A percentile compares a stretch with the other conserved stretches of the same genome.
Conservation (phyloP, 495 filamentous ascomycete genomes). For the Neurospora tetraspora region DNA sequence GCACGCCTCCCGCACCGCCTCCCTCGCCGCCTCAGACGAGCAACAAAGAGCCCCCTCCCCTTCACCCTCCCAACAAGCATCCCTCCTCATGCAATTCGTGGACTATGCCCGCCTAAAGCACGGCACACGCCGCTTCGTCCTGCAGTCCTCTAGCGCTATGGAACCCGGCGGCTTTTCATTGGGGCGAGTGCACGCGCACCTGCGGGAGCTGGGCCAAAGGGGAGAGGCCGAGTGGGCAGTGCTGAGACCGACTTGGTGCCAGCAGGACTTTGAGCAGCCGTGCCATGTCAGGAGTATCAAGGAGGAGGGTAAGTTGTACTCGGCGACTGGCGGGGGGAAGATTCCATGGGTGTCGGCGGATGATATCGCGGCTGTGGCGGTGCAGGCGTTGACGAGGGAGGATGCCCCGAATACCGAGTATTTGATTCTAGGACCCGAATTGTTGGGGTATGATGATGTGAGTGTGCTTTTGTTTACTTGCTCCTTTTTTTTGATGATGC, state of each 20-base stretch:
- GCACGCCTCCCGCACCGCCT: not conserved
- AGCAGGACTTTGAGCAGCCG: slow-evolving; percentile 25
- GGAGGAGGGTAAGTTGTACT: slow-evolving; percentile 34
- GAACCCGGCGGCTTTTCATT: slow-evolving; percentile 24
- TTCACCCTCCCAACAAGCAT: not conserved
- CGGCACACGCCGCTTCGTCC: slow-evolving; percentile 33
- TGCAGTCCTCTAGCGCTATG: slow-evolving; percentile 29
- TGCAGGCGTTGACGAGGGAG: slow-evolving; percentile 28
- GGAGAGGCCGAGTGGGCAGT: slow-evolving; percentile 34
- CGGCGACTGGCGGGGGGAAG: slow-evolving; percentile 32
- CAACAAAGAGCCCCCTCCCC: not conserved
- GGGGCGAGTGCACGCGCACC: slow-evolving; percentile 27
- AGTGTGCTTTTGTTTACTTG: slow-evolving; percentile 2
- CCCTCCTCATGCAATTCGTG: slow-evolving; percentile 27
- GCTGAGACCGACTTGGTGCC: slow-evolving; percentile 37
- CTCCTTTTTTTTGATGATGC: not conserved
- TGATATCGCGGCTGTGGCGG: slow-evolving; percentile 40
- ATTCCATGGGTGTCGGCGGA: slow-evolving; percentile 37
- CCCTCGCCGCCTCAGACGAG: not conserved
- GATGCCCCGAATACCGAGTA: slow-evolving; percentile 35
- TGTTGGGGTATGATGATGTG: slow-evolving; percentile 38
- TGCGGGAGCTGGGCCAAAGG: slow-evolving; percentile 27
- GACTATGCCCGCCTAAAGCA: slow-evolving; percentile 24
- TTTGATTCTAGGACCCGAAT: slow-evolving; percentile 35
- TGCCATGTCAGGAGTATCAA: slow-evolving; percentile 24